These are phyloP conservation scores for Rhizopus arrhizus DNA, from an alignment of 371 early-diverging fungal species.

Conservation along the genomic window DNA sequence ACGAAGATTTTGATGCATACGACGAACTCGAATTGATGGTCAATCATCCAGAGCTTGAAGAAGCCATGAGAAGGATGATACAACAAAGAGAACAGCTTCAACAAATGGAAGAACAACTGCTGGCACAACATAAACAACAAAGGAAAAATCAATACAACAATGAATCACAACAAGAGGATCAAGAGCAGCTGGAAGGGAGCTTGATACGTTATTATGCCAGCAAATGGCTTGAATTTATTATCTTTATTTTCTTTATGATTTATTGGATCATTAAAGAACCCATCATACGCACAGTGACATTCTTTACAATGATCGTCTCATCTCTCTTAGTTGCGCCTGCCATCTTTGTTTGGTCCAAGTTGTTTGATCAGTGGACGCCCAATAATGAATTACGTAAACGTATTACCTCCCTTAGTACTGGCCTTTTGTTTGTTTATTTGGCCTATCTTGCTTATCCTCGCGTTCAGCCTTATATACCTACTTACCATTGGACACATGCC, in stretches of 20 bases:
- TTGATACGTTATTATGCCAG: background rate
- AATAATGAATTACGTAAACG: background rate
- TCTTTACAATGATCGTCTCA: slow-evolving; percentile 28
- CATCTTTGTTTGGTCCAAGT: slow-evolving; percentile 2
- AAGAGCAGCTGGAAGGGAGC: background rate
- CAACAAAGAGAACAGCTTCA: background rate
- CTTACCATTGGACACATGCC: background rate
- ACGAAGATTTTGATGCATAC: background rate
- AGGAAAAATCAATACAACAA: background rate
- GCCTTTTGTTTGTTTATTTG: background rate
- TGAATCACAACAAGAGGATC: background rate
- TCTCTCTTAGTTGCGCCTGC: slow-evolving; percentile 15
- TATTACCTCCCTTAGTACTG: slow-evolving; percentile 4
- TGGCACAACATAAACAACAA: background rate
- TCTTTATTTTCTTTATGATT: slow-evolving; percentile 27
- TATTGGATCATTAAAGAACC: slow-evolving; percentile 32
- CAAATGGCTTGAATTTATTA: slow-evolving; percentile 8
- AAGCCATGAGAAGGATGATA: slow-evolving; percentile 3
- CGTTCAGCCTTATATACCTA: background rate
- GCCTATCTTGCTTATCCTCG: background rate
- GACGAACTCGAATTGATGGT: slow-evolving; percentile 16
- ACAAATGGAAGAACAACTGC: background rate
- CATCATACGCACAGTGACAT: slow-evolving; percentile 18
- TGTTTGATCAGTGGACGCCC: background rate
- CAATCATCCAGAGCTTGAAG: slow-evolving; percentile 12